Percentiles rank a stretch among this genome's conserved stretches.
phyloP scores from a whole-genome alignment of 768 basidiomycete genomes.

The Candolleomyces efflorescens region DNA sequence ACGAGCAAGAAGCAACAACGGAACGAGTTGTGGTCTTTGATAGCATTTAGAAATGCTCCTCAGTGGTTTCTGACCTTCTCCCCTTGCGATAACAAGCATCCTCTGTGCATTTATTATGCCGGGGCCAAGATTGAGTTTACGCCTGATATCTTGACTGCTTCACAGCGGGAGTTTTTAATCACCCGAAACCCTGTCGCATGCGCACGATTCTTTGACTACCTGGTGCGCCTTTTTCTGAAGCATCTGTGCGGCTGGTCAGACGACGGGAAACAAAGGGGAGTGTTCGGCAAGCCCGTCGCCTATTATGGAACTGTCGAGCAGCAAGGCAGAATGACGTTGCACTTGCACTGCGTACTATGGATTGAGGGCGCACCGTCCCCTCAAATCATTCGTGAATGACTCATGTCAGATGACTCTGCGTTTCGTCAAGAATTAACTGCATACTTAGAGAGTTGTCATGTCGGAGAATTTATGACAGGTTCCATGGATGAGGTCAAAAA shows the following conservation, averaged over 20 bases:
- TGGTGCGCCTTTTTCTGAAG: background rate
- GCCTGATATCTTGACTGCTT: background rate
- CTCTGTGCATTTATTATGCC: slow-evolving; percentile 27
- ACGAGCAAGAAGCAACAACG: slow-evolving; percentile 19
- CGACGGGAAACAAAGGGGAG: background rate
- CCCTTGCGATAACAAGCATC: slow-evolving; percentile 26
- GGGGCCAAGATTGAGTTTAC: slow-evolving; percentile 13
- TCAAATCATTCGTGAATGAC: background rate
- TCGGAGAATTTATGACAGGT: background rate
- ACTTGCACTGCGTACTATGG: slow-evolving; percentile 9
- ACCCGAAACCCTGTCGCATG: slow-evolving; percentile 19
- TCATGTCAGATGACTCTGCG: background rate
- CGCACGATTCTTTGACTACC: background rate
- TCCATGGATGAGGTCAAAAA: background rate
- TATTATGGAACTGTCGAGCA: slow-evolving; percentile 30
- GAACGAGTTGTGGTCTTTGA: slow-evolving; percentile 17
- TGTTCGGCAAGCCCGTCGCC: background rate
- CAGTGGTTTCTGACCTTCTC: slow-evolving; percentile 3
- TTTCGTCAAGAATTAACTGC: background rate
- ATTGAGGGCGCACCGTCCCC: background rate
- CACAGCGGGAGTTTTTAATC: slow-evolving; percentile 12
- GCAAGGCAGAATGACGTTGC: slow-evolving; percentile 9
- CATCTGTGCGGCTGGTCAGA: background rate
- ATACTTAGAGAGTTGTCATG: background rate
- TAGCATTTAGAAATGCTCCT: background rate